Base-by-base conservation (phyloP, 345 rosid species). In the Linum tenue region DNA sequence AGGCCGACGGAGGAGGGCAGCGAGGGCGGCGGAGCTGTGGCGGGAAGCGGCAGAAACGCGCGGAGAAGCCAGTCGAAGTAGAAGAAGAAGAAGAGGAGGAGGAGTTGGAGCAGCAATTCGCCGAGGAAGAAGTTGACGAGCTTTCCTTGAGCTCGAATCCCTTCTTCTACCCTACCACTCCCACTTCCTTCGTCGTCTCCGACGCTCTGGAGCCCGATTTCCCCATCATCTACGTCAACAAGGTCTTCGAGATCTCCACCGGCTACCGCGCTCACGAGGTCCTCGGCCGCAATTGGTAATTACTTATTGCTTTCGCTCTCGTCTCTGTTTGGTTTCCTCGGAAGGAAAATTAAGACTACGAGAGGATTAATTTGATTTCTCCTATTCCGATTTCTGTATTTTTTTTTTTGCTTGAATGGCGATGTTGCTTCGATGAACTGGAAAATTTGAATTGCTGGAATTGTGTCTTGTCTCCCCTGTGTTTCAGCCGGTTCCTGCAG, bases 241-340 rank as follows among this genome's bases (percentile, higher is more conserved):
- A 83, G 71, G 88, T 86, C 76, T 91, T 91, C 79, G 91, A 91
- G 83, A 80, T 75, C 69, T 81, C 69, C 81, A 88, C 98, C n/a
- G 96, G 98, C 12, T 91, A 88, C 75, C 88, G 88, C 39, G 96
- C 94, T 41, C 84, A 88, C 37, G 98, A 91, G 76, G 91, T 85
- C 77, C 91, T 91, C 16, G 98, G 98, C 57, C 87, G 68, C 1
- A 74, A 69, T 61, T 74, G 78, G 78, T 74, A 74, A 1, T 2
- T 8, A 5, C 37, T 5, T 37, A 22, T n/a, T 57, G 44, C 50
- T 6, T 14, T 37, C 15, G 1, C 22, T 37, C 10, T 58, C 16
- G 38, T 5, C 3, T 43, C 16, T 17, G 2, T 5, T 61, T 57
- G 3, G 6, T 41, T 62, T 36, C 4, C 12, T 56, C 9, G 53